Evolutionary conservation across 1,284 basidiomycete species (phyloP), one percentile per base, ranked within the genome.

Genomic region (Inonotus obliquus): DNA sequence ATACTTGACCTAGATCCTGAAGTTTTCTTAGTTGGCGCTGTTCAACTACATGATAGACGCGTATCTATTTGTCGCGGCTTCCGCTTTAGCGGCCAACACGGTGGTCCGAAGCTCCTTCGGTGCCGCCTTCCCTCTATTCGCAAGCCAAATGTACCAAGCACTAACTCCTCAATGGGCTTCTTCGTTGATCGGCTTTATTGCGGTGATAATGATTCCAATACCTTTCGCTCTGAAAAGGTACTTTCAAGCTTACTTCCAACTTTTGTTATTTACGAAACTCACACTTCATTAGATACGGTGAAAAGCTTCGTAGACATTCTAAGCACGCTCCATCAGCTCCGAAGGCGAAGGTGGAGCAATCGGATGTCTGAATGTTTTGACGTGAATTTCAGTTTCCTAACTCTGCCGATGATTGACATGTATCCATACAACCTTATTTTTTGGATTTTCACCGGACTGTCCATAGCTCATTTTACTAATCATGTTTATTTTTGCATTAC

Each of bases 31-130:
- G 81, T 66, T 83, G 61, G 76, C 75, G 25, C 68, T 82, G 44
- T 69, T 83, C 65, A 85, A 83, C 67, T 86, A 86, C 63, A 78
- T 84, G 47, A 78, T 86, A 39, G 85, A 87, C 69, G 77, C 80
- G 1, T 85, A 86, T 66, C 70, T 83, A 13, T 71, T 75, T 63
- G 75, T 79, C 14, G 79, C 86, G 10, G 85, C 86, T 0, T 83
- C 81, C 27, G 85, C 85, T 1, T 73, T 87, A 11, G 81, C 85
- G 2, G 75, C 78, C 2, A 82, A 71, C 61, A 84, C 81, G 0
- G 79, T 87, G 37, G 70, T 80, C 11, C 79, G 85, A 21, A 83
- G 79, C 63, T 64, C 80, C 13, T 82, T 82, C 61, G 85, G 85
- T 27, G 83, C 84, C 14, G 77, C 69, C 2, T 86, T 87, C 67